Evolutionary conservation across 306 rosid species (phyloP).

Genomic region (Gleditsia sinensis): DNA sequence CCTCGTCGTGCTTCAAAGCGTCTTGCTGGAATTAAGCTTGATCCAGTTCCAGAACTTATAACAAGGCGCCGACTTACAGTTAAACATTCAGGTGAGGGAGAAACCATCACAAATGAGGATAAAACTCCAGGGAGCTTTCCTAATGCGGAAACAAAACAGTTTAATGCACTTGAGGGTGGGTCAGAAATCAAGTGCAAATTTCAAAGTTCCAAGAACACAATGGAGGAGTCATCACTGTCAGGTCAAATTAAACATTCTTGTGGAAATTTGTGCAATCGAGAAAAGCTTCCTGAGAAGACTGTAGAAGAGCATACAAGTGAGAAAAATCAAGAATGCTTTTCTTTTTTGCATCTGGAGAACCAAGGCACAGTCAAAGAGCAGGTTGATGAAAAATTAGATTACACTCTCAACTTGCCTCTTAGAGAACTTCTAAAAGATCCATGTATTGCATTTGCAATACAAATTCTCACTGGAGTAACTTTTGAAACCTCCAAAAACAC

Average conservation of each 20-base stretch:
- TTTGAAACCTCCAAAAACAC: conserved; percentile 45
- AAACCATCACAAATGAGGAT: conserved; percentile 31
- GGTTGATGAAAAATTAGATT: conserved; percentile 40
- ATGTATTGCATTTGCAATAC: conserved; percentile 89
- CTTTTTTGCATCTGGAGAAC: conserved; percentile 30
- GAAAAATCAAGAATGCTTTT: conserved; percentile 9
- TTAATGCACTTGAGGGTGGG: conserved; percentile 21
- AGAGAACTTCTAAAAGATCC: conserved; percentile 76
- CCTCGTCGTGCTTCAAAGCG: conserved; percentile 91
- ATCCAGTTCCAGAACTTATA: conserved; percentile 57
- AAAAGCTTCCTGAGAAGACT: conserved; percentile 28
- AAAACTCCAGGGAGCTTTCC: conserved; percentile 29
- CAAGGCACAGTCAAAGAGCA: conserved; percentile 22
- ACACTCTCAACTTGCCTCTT: conserved; percentile 47
- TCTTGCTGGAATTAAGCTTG: conserved; percentile 81
- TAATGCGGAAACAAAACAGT: conserved; percentile 27
- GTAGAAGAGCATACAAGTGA: conserved; percentile 20
- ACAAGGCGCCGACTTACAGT: conserved; percentile 41
- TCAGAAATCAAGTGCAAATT: conserved; percentile 28
- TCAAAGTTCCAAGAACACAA: not conserved
- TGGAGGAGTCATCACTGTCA: conserved; percentile 21
- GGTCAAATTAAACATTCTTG: not conserved
- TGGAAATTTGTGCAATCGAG: conserved; percentile 28
- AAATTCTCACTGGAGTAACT: conserved; percentile 67
- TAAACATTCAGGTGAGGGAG: conserved; percentile 42